Evolutionary conservation across 164 flowering plant genomes (phyloP), one percentile per base, ranked within the genome.

Genomic region (Berberis vulgaris): DNA sequence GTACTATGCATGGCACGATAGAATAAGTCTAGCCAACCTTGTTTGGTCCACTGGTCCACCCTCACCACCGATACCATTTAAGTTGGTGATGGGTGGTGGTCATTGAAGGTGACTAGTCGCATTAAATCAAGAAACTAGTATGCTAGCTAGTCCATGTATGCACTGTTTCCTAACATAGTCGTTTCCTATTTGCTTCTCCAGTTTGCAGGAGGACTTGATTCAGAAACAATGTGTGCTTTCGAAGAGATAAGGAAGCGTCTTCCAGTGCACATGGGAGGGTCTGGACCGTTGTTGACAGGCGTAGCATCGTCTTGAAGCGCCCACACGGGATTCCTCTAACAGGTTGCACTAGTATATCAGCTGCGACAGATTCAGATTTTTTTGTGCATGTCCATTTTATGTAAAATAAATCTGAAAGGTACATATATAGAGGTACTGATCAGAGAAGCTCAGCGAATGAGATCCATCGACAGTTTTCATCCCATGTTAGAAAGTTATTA

Each of bases 191-290:
- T 26, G 1, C 8, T 45, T 42, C 10, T 54, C 75, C 82, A 87
- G 89, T 84, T 87, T 79, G 80, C 83, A 3, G 89, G 93, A 64
- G 93, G 84, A 6, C 83, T 87, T 59, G 93, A 87, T 67, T 72
- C 87, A 54, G 87, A 87, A 70, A 83, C 86, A 67, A 64, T 87
- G 76, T 72, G 82, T 11, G 84, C 85, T 42, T 81, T 84, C 42
- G 89, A 84, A 68, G 87, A 87, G 61, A 82, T 86, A 59, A 78
- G 82, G 65, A 74, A 72, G 62, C 81, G 82, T 6, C 79, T 82
- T 45, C 81, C 89, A 3, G 70, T 71, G 41, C 79, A 73, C 39
- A 47, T 70, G 9, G 70, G 73, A 65, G 78, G 78, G 8, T 72
- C 83, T 57, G 73, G 70, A 55, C 82, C 74, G 65, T 11, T 80